phyloP scores from a whole-genome alignment of 352 stramenopile genomes.

The Phytophthora pinifolia region DNA sequence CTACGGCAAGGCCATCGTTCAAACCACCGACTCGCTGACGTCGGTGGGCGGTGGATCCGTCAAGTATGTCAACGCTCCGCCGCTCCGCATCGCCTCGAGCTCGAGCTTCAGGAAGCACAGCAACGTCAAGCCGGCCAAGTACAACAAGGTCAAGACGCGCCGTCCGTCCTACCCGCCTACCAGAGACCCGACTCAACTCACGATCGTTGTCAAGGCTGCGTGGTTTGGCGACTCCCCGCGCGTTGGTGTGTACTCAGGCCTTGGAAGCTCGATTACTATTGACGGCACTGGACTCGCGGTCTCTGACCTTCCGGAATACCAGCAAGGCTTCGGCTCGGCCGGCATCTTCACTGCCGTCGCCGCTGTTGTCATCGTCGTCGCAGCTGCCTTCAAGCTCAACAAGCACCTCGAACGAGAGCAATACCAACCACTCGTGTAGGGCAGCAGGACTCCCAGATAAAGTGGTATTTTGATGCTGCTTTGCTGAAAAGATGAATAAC shows the following conservation, averaged over 20 bases:
- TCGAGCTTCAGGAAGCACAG: conserved; percentile 29
- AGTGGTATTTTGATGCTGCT: no score
- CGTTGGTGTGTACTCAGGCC: conserved; percentile 22
- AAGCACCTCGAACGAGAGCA: conserved; percentile 6
- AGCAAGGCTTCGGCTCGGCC: background rate
- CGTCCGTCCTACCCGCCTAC: conserved; percentile 11
- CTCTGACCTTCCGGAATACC: background rate
- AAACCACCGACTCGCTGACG: conserved; percentile 28
- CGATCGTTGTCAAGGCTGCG: conserved; percentile 15
- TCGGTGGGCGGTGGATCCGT: conserved; percentile 25
- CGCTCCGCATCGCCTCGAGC: conserved; percentile 26
- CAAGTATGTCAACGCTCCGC: conserved; percentile 35
- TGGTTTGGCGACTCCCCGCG: conserved; percentile 26
- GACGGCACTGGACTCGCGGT: conserved; percentile 11
- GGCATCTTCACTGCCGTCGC: conserved; percentile 3
- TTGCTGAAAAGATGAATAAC: no score
- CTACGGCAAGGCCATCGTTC: conserved; percentile 27
- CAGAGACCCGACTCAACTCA: conserved; percentile 18
- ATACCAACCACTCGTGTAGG: conserved; percentile 16
- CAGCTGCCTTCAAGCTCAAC: conserved; percentile 7
- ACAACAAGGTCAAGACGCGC: conserved; percentile 30
- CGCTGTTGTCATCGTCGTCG: conserved; percentile 3
- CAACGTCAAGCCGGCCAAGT: conserved; percentile 27
- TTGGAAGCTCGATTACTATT: conserved; percentile 14
- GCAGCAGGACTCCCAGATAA: no score